phyloP scores from a whole-genome alignment of 768 basidiomycete genomes.

The Crepidotus variabilis region DNA sequence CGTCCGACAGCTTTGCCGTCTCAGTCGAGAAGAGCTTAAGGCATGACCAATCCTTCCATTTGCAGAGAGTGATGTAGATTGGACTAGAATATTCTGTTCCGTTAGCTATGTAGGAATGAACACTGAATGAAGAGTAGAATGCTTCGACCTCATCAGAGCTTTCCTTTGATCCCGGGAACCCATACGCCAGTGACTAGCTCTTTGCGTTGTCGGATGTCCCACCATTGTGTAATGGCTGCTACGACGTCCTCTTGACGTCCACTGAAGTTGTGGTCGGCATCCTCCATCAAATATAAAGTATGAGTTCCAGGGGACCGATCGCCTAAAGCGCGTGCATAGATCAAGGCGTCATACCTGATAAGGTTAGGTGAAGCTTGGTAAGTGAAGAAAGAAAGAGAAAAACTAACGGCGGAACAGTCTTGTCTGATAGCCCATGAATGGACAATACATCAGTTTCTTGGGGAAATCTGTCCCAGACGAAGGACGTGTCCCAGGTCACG shows the following conservation, averaged over 20 bases:
- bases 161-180: conserved; percentile 46
- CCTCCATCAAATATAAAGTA: conserved; percentile 64
- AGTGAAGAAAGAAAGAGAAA: background rate
- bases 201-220: conserved; percentile 40
- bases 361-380: background rate
- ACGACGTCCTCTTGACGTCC: conserved; percentile 68
- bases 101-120: too few species aligned
- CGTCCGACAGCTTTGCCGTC: too few species aligned
- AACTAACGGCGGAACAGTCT: conserved; percentile 66
- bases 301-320: conserved; percentile 63
- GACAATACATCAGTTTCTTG: conserved; percentile 61
- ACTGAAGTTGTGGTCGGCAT: conserved; percentile 77
- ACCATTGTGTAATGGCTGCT: conserved; percentile 68
- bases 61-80: too few species aligned
- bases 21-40: too few species aligned
- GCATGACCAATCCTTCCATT: too few species aligned
- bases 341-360: conserved; percentile 66
- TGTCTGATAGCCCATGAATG: conserved; percentile 71
- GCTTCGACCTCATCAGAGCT: conserved; percentile 16
- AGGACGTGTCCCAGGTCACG: conserved; percentile 58
- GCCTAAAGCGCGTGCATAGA: conserved; percentile 62
- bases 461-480: conserved; percentile 71
- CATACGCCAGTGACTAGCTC: conserved; percentile 61
- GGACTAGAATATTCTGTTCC: too few species aligned
- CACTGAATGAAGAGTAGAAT: too few species aligned